Conservation (phyloP, 768 basidiomycete genomes). For the Suillus variegatus region DNA sequence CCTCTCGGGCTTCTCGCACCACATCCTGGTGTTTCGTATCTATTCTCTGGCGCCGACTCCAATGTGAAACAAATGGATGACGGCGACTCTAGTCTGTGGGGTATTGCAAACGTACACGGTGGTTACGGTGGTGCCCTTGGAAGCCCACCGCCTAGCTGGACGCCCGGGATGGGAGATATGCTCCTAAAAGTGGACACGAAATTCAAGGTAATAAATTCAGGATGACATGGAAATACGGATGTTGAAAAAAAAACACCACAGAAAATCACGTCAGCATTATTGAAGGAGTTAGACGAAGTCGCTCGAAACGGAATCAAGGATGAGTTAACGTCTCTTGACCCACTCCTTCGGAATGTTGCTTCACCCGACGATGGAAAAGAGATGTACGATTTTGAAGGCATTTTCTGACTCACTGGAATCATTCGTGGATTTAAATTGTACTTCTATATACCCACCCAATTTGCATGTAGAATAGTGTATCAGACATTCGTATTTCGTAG, state of each 20-base stretch:
- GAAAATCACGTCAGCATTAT: slow-evolving; percentile 80
- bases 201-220: slow-evolving; percentile 60
- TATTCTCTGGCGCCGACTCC: slow-evolving; percentile 48
- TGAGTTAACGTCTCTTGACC: slow-evolving; percentile 81
- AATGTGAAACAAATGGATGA: slow-evolving; percentile 41
- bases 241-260: slow-evolving; percentile 29
- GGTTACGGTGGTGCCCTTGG: slow-evolving; percentile 36
- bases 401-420: slow-evolving; percentile 25
- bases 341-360: slow-evolving; percentile 63
- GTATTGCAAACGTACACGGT: slow-evolving; percentile 57
- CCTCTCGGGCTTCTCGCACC: slow-evolving; percentile 75
- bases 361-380: slow-evolving; percentile 38
- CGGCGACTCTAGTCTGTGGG: slow-evolving; percentile 66
- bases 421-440: slow-evolving; percentile 9
- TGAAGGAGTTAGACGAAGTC: slow-evolving; percentile 84
- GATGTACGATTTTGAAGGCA: slow-evolving; percentile 46
- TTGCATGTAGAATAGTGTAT: slow-evolving; percentile 23
- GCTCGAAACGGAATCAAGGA: slow-evolving; percentile 81
- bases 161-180: slow-evolving; percentile 63
- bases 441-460: slow-evolving; percentile 15
- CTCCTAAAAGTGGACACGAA: slow-evolving; percentile 81
- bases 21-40: slow-evolving; percentile 81
- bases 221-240: background rate
- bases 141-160: slow-evolving; percentile 64
- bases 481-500: slow-evolving; percentile 12